These are phyloP conservation scores for Leishmania braziliensis DNA, from an alignment of 208 protist species.

Conservation along the genomic window DNA sequence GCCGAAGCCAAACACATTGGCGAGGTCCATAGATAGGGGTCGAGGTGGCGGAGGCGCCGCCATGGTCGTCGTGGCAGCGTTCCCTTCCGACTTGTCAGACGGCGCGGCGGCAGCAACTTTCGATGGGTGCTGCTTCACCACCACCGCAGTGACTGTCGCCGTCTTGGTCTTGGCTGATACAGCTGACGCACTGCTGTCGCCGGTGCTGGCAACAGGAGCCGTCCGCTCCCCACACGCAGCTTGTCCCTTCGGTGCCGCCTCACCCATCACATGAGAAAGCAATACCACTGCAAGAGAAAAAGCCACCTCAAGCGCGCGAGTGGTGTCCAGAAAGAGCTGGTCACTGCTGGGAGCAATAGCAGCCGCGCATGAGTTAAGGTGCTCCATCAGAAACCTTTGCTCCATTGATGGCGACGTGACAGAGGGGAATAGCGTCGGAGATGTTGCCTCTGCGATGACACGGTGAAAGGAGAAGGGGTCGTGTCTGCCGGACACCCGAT, in stretches of 20 bases:
- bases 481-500: background rate
- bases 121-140: slow-evolving; percentile 4
- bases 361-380: slow-evolving; percentile 16
- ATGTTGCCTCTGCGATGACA: background rate
- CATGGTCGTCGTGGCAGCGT: background rate
- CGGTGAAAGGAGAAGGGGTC: background rate
- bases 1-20: slow-evolving; percentile 28
- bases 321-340: slow-evolving; percentile 20
- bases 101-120: background rate
- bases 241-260: slow-evolving; percentile 16
- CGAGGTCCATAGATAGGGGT: slow-evolving; percentile 14
- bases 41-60: background rate
- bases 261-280: slow-evolving; percentile 33
- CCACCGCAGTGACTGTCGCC: background rate
- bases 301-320: slow-evolving; percentile 28
- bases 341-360: slow-evolving; percentile 15
- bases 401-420: slow-evolving; percentile 11
- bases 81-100: background rate
- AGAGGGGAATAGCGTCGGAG: slow-evolving; percentile 17
- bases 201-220: background rate
- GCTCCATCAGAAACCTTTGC: slow-evolving; percentile 17
- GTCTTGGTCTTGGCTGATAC: background rate
- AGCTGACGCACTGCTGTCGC: background rate
- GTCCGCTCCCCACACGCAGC: background rate
- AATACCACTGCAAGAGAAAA: slow-evolving; percentile 30